Conservation (phyloP, 306 rosid genomes). For the Vachellia pachyceras region DNA sequence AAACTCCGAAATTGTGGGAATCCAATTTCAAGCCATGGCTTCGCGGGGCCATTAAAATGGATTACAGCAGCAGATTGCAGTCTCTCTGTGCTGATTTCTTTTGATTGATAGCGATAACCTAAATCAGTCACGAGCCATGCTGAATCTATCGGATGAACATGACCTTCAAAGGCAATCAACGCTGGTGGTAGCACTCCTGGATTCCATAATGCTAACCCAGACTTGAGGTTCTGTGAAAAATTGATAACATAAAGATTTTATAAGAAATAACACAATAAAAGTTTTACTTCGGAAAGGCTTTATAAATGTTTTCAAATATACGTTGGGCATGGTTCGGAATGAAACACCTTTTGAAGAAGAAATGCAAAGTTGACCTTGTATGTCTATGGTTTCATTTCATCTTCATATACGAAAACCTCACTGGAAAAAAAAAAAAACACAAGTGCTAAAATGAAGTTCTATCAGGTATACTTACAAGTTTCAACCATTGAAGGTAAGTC, state of each 20-base stretch:
- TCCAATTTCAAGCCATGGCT: slow-evolving; percentile 93
- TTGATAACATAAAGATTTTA: neutral
- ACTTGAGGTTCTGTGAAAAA: slow-evolving; percentile 58
- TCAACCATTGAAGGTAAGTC: slow-evolving; percentile 70
- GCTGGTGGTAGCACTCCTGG: slow-evolving; percentile 80
- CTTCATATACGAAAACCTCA: neutral
- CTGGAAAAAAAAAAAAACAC: no score
- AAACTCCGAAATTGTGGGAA: slow-evolving; percentile 68
- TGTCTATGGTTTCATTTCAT: neutral
- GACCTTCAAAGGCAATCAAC: slow-evolving; percentile 72
- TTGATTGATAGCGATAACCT: slow-evolving; percentile 62
- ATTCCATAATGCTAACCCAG: slow-evolving; percentile 65
- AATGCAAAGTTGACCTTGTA: neutral
- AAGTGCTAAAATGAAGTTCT: neutral
- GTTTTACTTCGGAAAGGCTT: neutral
- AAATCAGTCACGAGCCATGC: slow-evolving; percentile 68
- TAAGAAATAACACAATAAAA: no score
- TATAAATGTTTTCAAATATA: neutral
- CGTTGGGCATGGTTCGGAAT: neutral
- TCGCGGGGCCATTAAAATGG: slow-evolving; percentile 92
- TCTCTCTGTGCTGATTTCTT: slow-evolving; percentile 42
- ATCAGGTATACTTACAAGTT: slow-evolving; percentile 56
- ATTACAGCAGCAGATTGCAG: slow-evolving; percentile 66
- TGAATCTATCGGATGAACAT: slow-evolving; percentile 69
- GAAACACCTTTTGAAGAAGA: neutral